phyloP scores from a whole-genome alignment of 768 basidiomycete species.

The Rhizopogon salebrosus region DNA sequence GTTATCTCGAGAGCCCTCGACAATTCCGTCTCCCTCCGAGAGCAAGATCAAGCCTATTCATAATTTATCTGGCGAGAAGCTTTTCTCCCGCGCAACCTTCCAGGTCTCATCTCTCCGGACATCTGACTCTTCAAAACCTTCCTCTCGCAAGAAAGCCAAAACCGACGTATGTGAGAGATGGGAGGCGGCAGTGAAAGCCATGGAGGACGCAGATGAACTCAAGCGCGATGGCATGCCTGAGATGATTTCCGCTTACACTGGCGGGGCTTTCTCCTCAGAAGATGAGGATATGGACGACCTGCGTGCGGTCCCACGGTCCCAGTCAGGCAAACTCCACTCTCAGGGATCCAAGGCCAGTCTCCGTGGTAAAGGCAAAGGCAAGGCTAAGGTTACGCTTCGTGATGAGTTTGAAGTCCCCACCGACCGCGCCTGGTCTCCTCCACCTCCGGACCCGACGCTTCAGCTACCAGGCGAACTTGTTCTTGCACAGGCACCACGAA shows the following conservation, averaged over 20 bases:
- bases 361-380: slow-evolving; percentile 2
- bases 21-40: slow-evolving; percentile 28
- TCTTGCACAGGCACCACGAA: slow-evolving; percentile 38
- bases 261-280: slow-evolving; percentile 11
- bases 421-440: slow-evolving; percentile 30
- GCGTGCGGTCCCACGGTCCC: neutral
- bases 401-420: slow-evolving; percentile 5
- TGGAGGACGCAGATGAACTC: slow-evolving; percentile 38
- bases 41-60: slow-evolving; percentile 38
- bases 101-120: slow-evolving; percentile 5
- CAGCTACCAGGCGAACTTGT: slow-evolving; percentile 66
- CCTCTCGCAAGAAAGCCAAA: slow-evolving; percentile 39
- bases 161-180: slow-evolving; percentile 34
- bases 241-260: slow-evolving; percentile 24
- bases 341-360: slow-evolving; percentile 14
- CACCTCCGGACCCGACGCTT: slow-evolving; percentile 42
- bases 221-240: slow-evolving; percentile 48
- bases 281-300: neutral
- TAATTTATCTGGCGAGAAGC: slow-evolving; percentile 28
- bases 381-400: slow-evolving; percentile 17
- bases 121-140: slow-evolving; percentile 13
- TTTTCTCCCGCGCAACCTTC: slow-evolving; percentile 41
- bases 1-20: slow-evolving; percentile 19
- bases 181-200: slow-evolving; percentile 41
- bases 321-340: slow-evolving; percentile 8